Percentiles rank a stretch among this genome's conserved stretches.
These are phyloP conservation scores for Corallochytrium limacisporum DNA, from an alignment of 78 protist species.

Conservation along the genomic window DNA sequence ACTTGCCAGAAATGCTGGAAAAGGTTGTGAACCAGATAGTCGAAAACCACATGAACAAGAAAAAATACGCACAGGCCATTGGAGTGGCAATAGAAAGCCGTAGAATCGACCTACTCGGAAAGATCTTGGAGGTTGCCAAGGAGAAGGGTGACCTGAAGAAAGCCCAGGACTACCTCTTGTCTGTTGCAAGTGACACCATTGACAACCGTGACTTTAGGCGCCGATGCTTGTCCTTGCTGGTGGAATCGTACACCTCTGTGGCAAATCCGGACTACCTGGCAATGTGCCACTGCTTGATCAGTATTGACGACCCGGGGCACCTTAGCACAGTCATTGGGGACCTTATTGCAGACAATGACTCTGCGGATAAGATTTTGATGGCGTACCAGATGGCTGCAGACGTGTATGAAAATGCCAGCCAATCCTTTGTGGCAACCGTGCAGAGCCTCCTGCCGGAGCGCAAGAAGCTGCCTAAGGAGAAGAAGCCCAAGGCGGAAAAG, in stretches of 20 bases:
- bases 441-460: slow-evolving; percentile 3
- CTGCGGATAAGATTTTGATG: slow-evolving; percentile 25
- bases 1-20: too few species aligned
- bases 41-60: background rate
- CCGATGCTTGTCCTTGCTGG: slow-evolving; percentile 9
- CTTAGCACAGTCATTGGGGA: slow-evolving; percentile 11
- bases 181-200: slow-evolving; percentile 28
- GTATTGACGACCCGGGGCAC: slow-evolving; percentile 14
- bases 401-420: slow-evolving; percentile 70
- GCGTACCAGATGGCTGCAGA: slow-evolving; percentile 81
- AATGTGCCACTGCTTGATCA: slow-evolving; percentile 18
- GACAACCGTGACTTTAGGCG: too few species aligned
- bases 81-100: slow-evolving; percentile 86
- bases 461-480: too few species aligned
- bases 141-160: slow-evolving; percentile 20
- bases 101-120: slow-evolving; percentile 78
- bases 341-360: background rate
- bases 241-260: background rate
- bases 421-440: slow-evolving; percentile 49
- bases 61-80: slow-evolving; percentile 23
- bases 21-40: background rate
- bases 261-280: slow-evolving; percentile 10
- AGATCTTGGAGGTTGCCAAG: slow-evolving; percentile 28
- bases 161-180: slow-evolving; percentile 26
- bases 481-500: too few species aligned